phyloP scores from a whole-genome alignment of 345 rosid species.

The Alliaria petiolata region DNA sequence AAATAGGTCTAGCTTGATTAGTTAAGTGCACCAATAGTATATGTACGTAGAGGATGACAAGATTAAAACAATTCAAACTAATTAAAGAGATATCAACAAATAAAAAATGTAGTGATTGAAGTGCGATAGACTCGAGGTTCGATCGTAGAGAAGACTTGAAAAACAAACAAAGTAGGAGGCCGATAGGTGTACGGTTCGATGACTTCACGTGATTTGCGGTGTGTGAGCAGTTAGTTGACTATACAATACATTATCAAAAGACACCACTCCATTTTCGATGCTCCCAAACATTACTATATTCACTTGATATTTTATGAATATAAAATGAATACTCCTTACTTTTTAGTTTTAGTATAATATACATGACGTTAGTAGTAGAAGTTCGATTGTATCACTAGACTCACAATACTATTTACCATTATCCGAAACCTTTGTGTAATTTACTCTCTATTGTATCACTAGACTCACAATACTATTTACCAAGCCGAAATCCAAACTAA shows the following conservation, averaged over 20 bases:
- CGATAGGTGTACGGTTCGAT: constrained; percentile 32
- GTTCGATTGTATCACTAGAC: background rate
- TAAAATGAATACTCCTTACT: background rate
- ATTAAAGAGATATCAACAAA: too few species aligned
- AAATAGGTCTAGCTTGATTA: background rate
- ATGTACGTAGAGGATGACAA: too few species aligned
- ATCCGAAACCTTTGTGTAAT: too few species aligned
- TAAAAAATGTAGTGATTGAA: constrained; percentile 15
- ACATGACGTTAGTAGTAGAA: background rate
- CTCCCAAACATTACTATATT: constrained; percentile 16
- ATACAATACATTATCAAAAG: constrained; percentile 23
- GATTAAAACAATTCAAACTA: background rate
- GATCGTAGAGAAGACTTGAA: constrained; percentile 27
- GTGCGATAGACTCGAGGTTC: constrained; percentile 24
- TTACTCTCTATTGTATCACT: too few species aligned
- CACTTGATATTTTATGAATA: background rate
- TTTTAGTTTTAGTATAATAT: too few species aligned
- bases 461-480: too few species aligned
- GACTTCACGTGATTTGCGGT: constrained; percentile 38
- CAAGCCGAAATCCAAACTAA: too few species aligned
- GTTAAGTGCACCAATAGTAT: background rate
- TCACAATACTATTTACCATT: background rate
- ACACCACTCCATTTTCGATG: constrained; percentile 28
- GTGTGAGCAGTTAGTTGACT: constrained; percentile 30
- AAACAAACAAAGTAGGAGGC: constrained; percentile 28